Percentiles rank a stretch among this genome's conserved stretches.
phyloP scores from a whole-genome alignment of 441 rosid genomes.

The Croton setiger region DNA sequence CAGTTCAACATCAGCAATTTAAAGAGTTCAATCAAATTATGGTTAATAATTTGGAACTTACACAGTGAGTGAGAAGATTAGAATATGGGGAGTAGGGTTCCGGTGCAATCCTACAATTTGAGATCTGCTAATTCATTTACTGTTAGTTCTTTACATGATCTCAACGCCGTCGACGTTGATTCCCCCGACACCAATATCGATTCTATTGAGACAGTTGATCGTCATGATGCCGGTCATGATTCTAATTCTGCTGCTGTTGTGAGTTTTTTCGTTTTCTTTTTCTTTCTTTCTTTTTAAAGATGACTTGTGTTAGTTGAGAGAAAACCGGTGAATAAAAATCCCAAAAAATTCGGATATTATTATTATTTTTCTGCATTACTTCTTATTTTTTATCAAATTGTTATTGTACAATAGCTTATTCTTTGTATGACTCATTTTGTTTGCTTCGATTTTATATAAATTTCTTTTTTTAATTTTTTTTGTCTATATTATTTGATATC shows the following conservation, averaged over 20 bases:
- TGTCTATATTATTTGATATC: no score
- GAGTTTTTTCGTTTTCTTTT: neutral
- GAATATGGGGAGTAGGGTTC: constrained; percentile 76
- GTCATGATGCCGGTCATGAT: constrained; percentile 20
- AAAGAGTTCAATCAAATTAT: neutral
- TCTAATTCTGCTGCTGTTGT: constrained; percentile 16
- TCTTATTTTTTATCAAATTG: neutral
- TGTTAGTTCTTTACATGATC: constrained; percentile 61
- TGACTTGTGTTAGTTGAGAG: neutral
- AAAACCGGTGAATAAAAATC: neutral
- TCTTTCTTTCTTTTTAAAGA: neutral
- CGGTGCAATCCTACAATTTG: constrained; percentile 63
- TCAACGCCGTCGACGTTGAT: constrained; percentile 51
- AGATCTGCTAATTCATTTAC: constrained; percentile 62
- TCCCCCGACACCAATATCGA: constrained; percentile 38
- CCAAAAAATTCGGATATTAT: neutral
- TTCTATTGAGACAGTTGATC: constrained; percentile 36
- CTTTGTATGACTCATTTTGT: neutral
- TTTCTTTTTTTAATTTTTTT: no score
- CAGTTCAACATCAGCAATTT: neutral
- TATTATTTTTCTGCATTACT: neutral
- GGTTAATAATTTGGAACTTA: neutral
- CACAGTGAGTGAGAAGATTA: neutral
- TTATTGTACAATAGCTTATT: neutral
- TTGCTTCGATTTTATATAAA: neutral